Evolutionary conservation across 225 moss, liverwort and hornwort genomes (phyloP).

Genomic region (Marchantia paleacea): DNA sequence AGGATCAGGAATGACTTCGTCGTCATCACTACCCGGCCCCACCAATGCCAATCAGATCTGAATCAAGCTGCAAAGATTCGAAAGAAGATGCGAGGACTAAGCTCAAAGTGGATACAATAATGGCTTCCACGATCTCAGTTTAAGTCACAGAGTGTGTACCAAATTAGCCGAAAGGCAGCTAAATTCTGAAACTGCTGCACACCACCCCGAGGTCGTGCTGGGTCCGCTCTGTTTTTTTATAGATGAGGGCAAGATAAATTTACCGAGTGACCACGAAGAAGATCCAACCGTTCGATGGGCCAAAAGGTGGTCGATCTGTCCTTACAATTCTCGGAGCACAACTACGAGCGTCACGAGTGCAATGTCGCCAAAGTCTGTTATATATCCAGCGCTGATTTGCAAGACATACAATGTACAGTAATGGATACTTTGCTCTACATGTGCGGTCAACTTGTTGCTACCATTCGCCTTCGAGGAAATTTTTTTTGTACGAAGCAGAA

Average conservation of each 20-base stretch:
- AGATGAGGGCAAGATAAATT: neutral
- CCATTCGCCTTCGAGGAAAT: too few species aligned
- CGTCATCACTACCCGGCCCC: conserved; percentile 1
- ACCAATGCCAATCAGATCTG: conserved; percentile 1
- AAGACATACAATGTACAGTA: too few species aligned
- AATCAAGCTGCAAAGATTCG: neutral
- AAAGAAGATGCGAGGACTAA: neutral
- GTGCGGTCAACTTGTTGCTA: too few species aligned
- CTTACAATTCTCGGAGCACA: too few species aligned
- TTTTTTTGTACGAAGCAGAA: too few species aligned
- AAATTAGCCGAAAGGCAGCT: neutral
- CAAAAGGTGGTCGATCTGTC: neutral
- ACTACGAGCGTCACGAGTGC: too few species aligned
- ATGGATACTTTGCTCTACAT: too few species aligned
- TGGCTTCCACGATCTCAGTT: neutral
- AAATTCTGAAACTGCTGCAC: neutral
- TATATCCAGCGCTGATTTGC: too few species aligned
- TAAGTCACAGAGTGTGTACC: neutral
- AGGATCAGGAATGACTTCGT: too few species aligned
- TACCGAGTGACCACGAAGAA: neutral
- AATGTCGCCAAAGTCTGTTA: too few species aligned
- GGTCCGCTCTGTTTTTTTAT: neutral
- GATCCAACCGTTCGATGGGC: neutral
- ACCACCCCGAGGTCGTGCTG: neutral
- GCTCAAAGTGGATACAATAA: neutral